phyloP scores from a whole-genome alignment of 371 early-diverging fungal genomes.

The Nematocida sp. region DNA sequence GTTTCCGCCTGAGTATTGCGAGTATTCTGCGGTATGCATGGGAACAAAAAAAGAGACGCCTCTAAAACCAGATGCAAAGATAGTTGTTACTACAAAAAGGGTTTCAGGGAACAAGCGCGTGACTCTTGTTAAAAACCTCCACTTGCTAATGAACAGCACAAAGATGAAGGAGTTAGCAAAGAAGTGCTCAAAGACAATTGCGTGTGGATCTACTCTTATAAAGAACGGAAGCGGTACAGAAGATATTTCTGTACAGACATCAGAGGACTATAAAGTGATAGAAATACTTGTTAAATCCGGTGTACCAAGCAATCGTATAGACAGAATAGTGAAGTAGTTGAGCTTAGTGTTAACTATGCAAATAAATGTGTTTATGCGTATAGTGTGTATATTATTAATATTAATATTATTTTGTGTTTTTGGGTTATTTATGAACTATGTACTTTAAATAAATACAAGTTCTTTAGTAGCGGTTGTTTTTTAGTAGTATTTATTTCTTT shows the following conservation, averaged over 20 bases:
- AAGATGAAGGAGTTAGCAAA: constrained; percentile 43
- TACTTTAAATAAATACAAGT: too few relatives aligned
- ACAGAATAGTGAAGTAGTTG: constrained; percentile 22
- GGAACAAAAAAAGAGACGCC: constrained; percentile 25
- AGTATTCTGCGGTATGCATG: constrained; percentile 36
- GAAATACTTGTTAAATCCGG: constrained; percentile 45
- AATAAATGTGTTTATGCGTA: constrained; percentile 18
- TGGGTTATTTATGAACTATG: neutral
- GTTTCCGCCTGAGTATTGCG: constrained; percentile 58
- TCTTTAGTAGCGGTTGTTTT: too few relatives aligned
- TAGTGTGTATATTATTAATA: neutral
- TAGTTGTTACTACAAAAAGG: constrained; percentile 45
- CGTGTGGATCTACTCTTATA: constrained; percentile 48
- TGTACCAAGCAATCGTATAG: constrained; percentile 41
- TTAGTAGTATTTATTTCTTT: too few relatives aligned
- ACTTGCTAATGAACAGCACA: neutral
- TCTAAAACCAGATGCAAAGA: constrained; percentile 24
- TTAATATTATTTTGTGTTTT: neutral
- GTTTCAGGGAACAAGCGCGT: constrained; percentile 59
- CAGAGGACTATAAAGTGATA: constrained; percentile 42
- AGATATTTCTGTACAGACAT: constrained; percentile 47
- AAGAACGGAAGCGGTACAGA: constrained; percentile 54
- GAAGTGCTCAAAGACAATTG: constrained; percentile 54
- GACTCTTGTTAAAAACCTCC: constrained; percentile 50
- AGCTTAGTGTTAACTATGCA: neutral